Conservation (phyloP, 2,329 filamentous ascomycete genomes). For the Trichoderma sp. region DNA sequence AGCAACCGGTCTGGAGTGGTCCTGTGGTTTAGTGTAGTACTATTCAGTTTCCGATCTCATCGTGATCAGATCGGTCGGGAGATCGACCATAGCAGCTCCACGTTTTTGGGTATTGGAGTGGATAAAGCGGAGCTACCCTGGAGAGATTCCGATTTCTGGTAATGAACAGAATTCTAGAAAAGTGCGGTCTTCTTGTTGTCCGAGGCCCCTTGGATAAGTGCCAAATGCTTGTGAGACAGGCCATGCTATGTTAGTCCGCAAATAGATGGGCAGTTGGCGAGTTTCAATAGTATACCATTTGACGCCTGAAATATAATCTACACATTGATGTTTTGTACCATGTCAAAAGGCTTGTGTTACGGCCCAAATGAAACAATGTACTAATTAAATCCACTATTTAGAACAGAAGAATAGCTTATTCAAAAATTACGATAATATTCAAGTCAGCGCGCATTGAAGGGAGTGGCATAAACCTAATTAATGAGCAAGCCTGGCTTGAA, state of each 20-base stretch:
- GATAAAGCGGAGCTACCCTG: neutral
- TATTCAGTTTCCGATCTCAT: conserved; percentile 10
- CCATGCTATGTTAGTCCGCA: neutral
- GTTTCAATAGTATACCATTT: neutral
- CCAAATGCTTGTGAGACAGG: neutral
- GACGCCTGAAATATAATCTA: neutral
- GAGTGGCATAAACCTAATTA: neutral
- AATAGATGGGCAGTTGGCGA: neutral
- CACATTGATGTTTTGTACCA: neutral
- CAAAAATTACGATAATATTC: neutral
- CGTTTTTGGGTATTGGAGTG: neutral
- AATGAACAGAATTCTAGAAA: neutral
- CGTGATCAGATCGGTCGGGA: conserved; percentile 14
- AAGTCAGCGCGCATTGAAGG: neutral
- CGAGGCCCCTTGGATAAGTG: neutral
- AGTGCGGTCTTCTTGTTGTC: too few relatives aligned
- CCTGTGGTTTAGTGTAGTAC: neutral
- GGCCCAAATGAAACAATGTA: neutral
- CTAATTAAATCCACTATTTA: neutral
- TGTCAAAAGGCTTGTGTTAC: accelerated
- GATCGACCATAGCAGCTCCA: neutral
- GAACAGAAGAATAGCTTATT: neutral
- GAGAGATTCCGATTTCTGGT: neutral
- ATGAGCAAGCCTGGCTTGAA: neutral
- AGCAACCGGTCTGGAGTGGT: neutral